Base-by-base conservation (phyloP, 2,329 filamentous ascomycete species). In the Aspergillus fijiensis region DNA sequence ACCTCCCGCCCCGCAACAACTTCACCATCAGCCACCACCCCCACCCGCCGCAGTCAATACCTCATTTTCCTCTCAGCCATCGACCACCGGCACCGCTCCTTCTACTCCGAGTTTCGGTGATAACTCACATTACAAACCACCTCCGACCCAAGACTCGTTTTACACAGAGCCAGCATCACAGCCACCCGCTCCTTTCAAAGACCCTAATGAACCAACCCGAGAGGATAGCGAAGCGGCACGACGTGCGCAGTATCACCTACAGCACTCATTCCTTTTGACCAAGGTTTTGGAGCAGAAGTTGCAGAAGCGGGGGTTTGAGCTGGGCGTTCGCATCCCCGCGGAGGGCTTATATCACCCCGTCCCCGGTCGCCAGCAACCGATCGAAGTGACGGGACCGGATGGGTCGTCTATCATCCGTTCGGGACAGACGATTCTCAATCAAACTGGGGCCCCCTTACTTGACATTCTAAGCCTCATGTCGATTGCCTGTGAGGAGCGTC, bases 381-480 rank as follows among this genome's bases (percentile, higher is more conserved):
- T 79, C 47, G 74, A 83, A 61, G 80, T 81, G n/a, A 78, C 79
- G 1, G 87, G 85, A 0, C 84, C 87, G 0, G 87, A 92, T 67
- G 85, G 82, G 4, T 81, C 85, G 33, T 82, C 85, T 12, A 82
- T 91, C 2, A 77, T 84, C 48, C 87, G 88, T 1, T 83, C 81
- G 14, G 88, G 87, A 2, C 86, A 86, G 21, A 91, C 89, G 57
- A 85, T 96, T 42, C 85, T 95, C 0, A 87, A 89, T 39, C 89
- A 92, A 49, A 77, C 79, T 52, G 77, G 77, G 49, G 86, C 90
- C 1, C 87, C 85, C 57, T 80, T 96, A 35, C 89, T 90, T 14
- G 92, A 96, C 62, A 90, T 97, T 66, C 78, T 97, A 49, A 89
- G 91, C 27, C 81, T 97, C 16, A 74, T 97, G 60, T 95, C 92